These are phyloP conservation scores for Histomonas meleagridis DNA, from an alignment of 208 protist genomes.

Conservation along the genomic window DNA sequence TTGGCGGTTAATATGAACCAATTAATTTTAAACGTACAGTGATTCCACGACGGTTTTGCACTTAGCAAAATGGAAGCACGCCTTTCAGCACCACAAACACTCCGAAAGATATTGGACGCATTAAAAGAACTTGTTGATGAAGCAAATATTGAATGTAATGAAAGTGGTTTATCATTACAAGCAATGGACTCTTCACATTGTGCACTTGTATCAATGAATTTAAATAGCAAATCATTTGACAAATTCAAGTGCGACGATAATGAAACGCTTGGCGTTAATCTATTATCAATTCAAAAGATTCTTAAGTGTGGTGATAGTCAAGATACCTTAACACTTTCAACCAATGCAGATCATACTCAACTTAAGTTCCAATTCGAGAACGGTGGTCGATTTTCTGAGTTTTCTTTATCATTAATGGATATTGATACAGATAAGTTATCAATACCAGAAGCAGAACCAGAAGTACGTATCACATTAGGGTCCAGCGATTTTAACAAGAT, in stretches of 20 bases:
- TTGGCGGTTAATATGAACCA: too few relatives aligned
- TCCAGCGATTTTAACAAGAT: slow-evolving; percentile 17
- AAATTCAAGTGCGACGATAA: neutral
- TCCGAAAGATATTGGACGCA: slow-evolving; percentile 6
- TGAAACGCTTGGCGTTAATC: neutral
- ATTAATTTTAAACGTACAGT: too few relatives aligned
- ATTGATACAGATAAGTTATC: neutral
- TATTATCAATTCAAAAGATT: neutral
- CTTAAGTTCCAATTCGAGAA: slow-evolving; percentile 20
- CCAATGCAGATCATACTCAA: neutral
- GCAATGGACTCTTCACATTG: slow-evolving; percentile 12
- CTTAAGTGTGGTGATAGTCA: slow-evolving; percentile 20
- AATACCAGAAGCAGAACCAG: neutral
- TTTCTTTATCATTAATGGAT: slow-evolving; percentile 24
- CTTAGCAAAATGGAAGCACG: neutral
- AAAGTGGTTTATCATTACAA: neutral
- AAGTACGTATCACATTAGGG: neutral
- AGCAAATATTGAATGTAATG: slow-evolving; percentile 10
- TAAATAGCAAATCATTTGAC: neutral
- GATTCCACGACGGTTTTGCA: too few relatives aligned
- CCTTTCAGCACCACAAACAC: neutral
- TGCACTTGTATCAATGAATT: neutral
- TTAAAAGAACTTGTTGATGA: slow-evolving; percentile 1
- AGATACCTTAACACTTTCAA: neutral
- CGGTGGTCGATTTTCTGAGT: neutral